These are phyloP conservation scores for Tylopilus sp. DNA, from an alignment of 768 basidiomycete genomes.

Conservation along the genomic window DNA sequence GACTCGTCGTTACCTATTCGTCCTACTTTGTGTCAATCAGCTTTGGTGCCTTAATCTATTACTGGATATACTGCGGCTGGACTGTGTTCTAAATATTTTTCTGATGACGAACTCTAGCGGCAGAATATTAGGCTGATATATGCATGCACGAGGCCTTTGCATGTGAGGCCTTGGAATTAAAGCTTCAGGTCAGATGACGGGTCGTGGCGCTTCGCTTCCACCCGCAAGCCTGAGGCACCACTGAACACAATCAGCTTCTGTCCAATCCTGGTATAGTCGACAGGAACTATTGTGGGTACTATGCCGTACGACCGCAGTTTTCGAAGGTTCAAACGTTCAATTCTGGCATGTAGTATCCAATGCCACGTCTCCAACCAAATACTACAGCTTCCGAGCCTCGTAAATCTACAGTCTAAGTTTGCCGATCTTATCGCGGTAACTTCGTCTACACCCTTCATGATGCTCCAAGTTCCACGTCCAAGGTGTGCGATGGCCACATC, in stretches of 20 bases:
- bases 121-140: background rate
- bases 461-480: background rate
- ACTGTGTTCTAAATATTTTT: conserved; percentile 8
- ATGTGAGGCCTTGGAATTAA: background rate
- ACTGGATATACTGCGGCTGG: conserved; percentile 19
- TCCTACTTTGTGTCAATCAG: conserved; percentile 11
- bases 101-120: conserved; percentile 5
- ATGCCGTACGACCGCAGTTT: conserved; percentile 3
- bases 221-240: background rate
- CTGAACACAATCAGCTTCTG: conserved; percentile 14
- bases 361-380: background rate
- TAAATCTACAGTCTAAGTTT: background rate
- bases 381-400: background rate
- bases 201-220: conserved; percentile 1
- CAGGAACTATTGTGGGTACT: background rate
- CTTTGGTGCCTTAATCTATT: conserved; percentile 19
- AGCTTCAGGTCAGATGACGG: too few relatives aligned
- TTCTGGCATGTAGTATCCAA: background rate
- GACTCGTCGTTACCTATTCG: conserved; percentile 9
- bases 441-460: background rate
- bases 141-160: conserved; percentile 9
- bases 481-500: background rate
- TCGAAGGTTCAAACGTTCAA: too few relatives aligned
- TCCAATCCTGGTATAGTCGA: background rate
- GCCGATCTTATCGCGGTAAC: conserved; percentile 9